Conservation (phyloP, 768 basidiomycete species). For the Harrya chromipes region DNA sequence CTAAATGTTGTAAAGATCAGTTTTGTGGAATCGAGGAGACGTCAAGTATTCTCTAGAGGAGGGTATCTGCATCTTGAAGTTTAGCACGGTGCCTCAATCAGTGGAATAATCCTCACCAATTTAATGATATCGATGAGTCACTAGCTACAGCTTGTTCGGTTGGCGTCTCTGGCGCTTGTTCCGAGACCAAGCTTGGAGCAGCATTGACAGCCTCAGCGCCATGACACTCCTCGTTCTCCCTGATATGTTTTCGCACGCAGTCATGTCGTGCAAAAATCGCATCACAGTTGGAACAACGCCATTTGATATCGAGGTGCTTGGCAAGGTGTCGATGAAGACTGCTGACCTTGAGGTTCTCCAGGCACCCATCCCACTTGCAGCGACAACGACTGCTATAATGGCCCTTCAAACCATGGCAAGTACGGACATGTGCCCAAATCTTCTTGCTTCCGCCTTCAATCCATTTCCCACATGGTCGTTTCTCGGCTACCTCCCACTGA, state of each 20-base stretch:
- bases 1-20: no score
- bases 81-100: no score
- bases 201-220: neutral
- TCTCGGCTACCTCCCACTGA: neutral
- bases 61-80: no score
- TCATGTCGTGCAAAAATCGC: constrained; percentile 5
- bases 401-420: constrained; percentile 11
- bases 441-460: constrained; percentile 12
- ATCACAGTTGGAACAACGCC: constrained; percentile 11
- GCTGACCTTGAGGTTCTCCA: constrained; percentile 9
- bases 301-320: constrained; percentile 10
- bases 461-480: neutral
- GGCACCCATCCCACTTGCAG: constrained; percentile 10
- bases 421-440: constrained; percentile 10
- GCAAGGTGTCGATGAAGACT: constrained; percentile 8
- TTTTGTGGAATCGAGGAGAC: no score
- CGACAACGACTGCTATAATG: neutral
- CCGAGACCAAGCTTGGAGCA: neutral
- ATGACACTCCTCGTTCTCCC: neutral
- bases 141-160: no score
- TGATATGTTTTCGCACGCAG: constrained; percentile 10
- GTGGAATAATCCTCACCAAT: neutral
- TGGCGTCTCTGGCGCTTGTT: neutral
- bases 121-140: no score
- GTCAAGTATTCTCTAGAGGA: no score